These are phyloP conservation scores for Aspergillus pseudotamarii DNA, from an alignment of 2,329 filamentous ascomycete genomes.

Conservation along the genomic window DNA sequence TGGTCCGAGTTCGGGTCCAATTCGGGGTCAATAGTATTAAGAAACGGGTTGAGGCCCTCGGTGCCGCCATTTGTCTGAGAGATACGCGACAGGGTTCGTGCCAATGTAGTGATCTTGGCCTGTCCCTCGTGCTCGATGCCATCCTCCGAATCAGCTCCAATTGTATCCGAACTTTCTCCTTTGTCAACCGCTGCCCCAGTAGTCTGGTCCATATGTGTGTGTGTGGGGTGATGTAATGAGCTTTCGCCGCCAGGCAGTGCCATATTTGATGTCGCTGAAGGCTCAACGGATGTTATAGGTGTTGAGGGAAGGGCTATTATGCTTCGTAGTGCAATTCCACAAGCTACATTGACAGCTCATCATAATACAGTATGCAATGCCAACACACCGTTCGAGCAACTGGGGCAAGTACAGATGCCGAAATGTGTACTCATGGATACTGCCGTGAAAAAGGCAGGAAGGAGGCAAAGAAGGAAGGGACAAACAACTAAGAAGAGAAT, in stretches of 20 bases:
- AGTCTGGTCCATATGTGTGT: slow-evolving; percentile 3
- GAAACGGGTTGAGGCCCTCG: slow-evolving; percentile 39
- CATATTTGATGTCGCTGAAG: slow-evolving; percentile 12
- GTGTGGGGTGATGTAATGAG: slow-evolving; percentile 10
- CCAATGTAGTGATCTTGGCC: slow-evolving; percentile 31
- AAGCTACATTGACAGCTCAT: neutral
- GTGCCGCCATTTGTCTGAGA: slow-evolving; percentile 28
- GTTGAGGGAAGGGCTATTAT: slow-evolving; percentile 18
- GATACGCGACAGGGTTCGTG: slow-evolving; percentile 33
- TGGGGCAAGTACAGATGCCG: neutral
- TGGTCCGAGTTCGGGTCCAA: slow-evolving; percentile 45
- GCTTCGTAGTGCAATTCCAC: no score
- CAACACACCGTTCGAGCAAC: neutral
- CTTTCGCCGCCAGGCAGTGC: slow-evolving; percentile 9
- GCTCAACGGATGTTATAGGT: slow-evolving; percentile 23
- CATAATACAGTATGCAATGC: neutral
- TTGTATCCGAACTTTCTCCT: slow-evolving; percentile 28
- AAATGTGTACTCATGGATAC: neutral
- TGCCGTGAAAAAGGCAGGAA: no score
- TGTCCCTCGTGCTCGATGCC: slow-evolving; percentile 26
- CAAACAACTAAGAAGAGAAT: neutral
- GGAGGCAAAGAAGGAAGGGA: neutral
- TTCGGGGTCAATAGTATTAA: slow-evolving; percentile 37
- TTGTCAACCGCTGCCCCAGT: slow-evolving; percentile 14
- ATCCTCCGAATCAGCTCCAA: slow-evolving; percentile 25